Evolutionary conservation across 2,329 filamentous ascomycete species (phyloP), one percentile per base, ranked within the genome.

Genomic region (Exophiala viscosa): DNA sequence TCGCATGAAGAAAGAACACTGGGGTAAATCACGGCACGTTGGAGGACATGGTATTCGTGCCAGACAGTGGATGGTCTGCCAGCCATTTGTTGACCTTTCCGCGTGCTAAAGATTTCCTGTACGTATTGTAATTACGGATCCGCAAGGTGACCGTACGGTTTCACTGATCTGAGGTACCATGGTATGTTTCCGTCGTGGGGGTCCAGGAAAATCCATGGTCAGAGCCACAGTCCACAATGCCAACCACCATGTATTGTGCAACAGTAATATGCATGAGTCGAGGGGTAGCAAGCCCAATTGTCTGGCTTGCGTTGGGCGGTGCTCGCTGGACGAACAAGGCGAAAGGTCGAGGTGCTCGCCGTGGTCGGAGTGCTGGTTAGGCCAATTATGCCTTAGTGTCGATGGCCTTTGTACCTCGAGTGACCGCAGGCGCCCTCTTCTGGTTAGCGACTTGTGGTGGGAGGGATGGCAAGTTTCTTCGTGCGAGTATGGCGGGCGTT

Each of bases 61-160:
- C 40, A 23, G 14, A n/a, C 23, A 42, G 40, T 18, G 18, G 40
- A 42, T 20, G 40, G 20, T 23, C 39, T 23, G 40, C 18, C 11
- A 23, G 40, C 18, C 20, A 7, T n/a, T 18, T 23, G 15, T 10
- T 8, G 14, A 23, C 10, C 17, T 42, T 42, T 14, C 17, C n/a
- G 40, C n/a, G 28, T 23, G 10, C 40, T 11, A 28, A 4, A 42
- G 20, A 23, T 14, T 42, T 39, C 10, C 23, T 28, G 23, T 5
- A 42, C 28, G 55, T 57, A 57, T 39, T 34, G 44, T 57, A 57
- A 50, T 42, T 57, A 57, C 48, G 45, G 45, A 8, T 33, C 17
- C 13, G 34, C 15, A 20, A 18, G 14, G 13, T 54, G 50, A 52
- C 47, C 20, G 31, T 54, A 57, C 47, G 17, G 28, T 35, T 34